phyloP scores from a whole-genome alignment of 1,139 yeast species.

The Suhomyces terraborum region DNA sequence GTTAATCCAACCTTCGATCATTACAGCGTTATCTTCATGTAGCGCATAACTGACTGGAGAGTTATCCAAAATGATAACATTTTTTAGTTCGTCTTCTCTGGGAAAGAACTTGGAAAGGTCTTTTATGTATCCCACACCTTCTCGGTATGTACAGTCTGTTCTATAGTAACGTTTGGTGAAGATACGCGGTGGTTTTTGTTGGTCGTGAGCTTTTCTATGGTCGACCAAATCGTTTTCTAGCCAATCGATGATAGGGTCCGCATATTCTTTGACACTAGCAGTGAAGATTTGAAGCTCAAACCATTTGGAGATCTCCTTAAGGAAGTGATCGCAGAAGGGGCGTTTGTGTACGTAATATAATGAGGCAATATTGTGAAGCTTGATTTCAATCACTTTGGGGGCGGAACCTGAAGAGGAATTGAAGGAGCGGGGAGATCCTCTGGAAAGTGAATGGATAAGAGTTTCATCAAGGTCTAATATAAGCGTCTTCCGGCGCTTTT shows the following conservation, averaged over 20 bases:
- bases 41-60: constrained; percentile 86
- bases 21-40: constrained; percentile 85
- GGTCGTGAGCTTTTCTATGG: constrained; percentile 15
- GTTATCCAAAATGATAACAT: constrained; percentile 82
- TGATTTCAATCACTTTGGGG: constrained; percentile 82
- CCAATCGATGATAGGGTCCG: constrained; percentile 96
- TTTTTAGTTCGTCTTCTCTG: constrained; percentile 60
- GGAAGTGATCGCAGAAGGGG: constrained; percentile 85
- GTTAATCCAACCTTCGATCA: constrained; percentile 96
- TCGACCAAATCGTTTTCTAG: constrained; percentile 48
- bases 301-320: constrained; percentile 81
- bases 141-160: constrained; percentile 72
- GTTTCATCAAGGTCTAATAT: constrained; percentile 93
- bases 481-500: constrained; percentile 59
- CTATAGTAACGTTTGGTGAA: constrained; percentile 74
- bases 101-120: constrained; percentile 61
- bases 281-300: constrained; percentile 87
- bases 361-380: constrained; percentile 66
- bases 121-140: constrained; percentile 85
- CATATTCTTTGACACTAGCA: constrained; percentile 92
- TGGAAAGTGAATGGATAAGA: constrained; percentile 81
- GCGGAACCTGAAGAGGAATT: constrained; percentile 45
- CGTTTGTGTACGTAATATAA: constrained; percentile 89
- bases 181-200: constrained; percentile 18
- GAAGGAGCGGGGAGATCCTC: constrained; percentile 52